A percentile compares a stretch with the other conserved stretches of the same genome.
phyloP scores from a whole-genome alignment of 2,329 filamentous ascomycete genomes.

The Piedraia hortae region DNA sequence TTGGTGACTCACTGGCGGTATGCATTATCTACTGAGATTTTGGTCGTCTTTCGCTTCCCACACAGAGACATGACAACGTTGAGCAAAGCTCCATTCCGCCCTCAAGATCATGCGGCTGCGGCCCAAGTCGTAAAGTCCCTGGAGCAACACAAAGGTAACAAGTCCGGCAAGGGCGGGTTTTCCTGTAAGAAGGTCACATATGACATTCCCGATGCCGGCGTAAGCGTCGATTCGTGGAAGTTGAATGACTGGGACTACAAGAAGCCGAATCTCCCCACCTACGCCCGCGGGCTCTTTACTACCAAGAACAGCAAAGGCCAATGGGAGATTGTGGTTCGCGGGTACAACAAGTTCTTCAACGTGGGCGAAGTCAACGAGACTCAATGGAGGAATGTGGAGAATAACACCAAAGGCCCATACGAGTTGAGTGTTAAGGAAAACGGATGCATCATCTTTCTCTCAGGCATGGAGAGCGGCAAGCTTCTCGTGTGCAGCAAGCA shows the following conservation, averaged over 20 bases:
- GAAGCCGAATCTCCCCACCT: conserved; percentile 56
- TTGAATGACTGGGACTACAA: conserved; percentile 96
- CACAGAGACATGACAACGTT: too few relatives aligned
- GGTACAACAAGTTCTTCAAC: conserved; percentile 99
- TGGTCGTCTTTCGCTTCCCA: too few relatives aligned
- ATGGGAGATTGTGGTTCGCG: conserved; percentile 57
- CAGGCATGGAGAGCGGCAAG: conserved; percentile 66
- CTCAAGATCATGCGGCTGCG: conserved; percentile 44
- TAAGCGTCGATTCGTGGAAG: conserved; percentile 68
- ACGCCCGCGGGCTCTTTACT: conserved; percentile 87
- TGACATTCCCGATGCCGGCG: conserved; percentile 33
- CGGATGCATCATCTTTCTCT: conserved; percentile 96
- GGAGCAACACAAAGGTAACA: conserved; percentile 26
- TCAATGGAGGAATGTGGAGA: conserved; percentile 52
- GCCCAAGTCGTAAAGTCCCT: conserved; percentile 36
- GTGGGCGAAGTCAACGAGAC: conserved; percentile 57
- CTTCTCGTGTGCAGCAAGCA: conserved; percentile 97
- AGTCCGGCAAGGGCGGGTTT: conserved; percentile 26
- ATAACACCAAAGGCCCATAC: conserved; percentile 59
- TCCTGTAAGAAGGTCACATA: conserved; percentile 63
- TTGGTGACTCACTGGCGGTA: too few relatives aligned
- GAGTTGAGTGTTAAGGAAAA: conserved; percentile 96
- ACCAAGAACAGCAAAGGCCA: conserved; percentile 34
- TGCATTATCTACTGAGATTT: too few relatives aligned
- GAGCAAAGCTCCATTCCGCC: conserved; percentile 32